Evolutionary conservation across 371 early-diverging fungal genomes (phyloP), one percentile per base, ranked within the genome.

Genomic region (Gilbertella persicaria): DNA sequence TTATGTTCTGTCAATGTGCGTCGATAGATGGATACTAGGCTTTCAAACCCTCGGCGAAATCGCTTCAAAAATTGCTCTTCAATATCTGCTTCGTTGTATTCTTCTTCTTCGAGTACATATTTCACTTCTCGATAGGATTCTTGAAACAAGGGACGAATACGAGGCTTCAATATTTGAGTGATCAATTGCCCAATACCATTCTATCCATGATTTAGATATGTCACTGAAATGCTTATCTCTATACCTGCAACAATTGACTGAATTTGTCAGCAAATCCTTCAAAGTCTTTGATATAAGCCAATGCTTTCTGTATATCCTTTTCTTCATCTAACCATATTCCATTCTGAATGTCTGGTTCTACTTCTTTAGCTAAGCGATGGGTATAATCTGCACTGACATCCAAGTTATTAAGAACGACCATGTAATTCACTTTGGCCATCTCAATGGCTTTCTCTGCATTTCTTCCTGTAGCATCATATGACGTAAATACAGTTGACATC

Each of bases 81-180:
- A 10, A 85, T 74, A 43, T 92, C 92, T 35, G 86, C 83, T 55
- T 91, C 93, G 35, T 85, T 83, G 64, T 93, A 95, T 66, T 96
- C 96, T 25, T 95, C 94, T 51, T 94, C 94, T 16, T 86, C 83
- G 24, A 95, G 71, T 1, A 90, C 89, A 55, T 96, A 96, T 60
- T 90, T 91, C 50, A 92, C 84, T 55, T 93, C 94, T 24, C 81
- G 74, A 61, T 91, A 93, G 0, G 91, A 74, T 26, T 91, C 90
- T 62, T 87, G 87, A 38, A 94, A 77, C 12, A 92, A 69, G 0
- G 91, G 83, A 28, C 91, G 80, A 29, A 95, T 67, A 47, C 90
- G 76, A 12, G 92, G 92, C 56, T 89, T 89, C n/a, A 94, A 55
- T 28, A 87, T 84, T 60, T 90, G 90, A 4, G 67, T 71, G 53